phyloP scores from a whole-genome alignment of 2,329 filamentous ascomycete species.

The Penicillium sp. region DNA sequence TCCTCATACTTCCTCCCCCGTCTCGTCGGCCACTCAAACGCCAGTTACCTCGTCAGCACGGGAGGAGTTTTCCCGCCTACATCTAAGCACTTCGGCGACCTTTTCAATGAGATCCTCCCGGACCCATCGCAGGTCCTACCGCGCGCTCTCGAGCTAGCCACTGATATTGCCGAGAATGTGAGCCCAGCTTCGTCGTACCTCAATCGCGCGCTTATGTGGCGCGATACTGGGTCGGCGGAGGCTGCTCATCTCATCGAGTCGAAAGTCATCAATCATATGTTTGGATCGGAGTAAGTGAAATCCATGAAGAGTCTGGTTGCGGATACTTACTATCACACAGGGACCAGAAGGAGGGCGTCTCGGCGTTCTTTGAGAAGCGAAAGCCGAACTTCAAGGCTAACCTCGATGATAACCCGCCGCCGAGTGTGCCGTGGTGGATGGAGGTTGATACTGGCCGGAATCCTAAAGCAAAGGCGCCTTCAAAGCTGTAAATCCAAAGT shows the following conservation, averaged over 20 bases:
- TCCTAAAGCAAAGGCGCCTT: constrained; percentile 21
- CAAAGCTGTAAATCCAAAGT: constrained; percentile 25
- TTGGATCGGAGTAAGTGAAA: constrained; percentile 32
- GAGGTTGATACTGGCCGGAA: constrained; percentile 48
- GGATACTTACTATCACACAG: constrained; percentile 33
- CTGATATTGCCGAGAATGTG: constrained; percentile 66
- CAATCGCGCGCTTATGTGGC: constrained; percentile 71
- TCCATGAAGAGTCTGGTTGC: neutral
- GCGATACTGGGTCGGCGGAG: constrained; percentile 57
- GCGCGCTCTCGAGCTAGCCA: constrained; percentile 65
- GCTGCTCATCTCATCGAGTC: constrained; percentile 68
- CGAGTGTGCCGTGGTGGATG: constrained; percentile 68
- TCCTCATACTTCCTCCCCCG: constrained; percentile 71
- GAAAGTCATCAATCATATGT: constrained; percentile 41
- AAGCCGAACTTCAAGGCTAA: constrained; percentile 61
- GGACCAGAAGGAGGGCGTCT: constrained; percentile 67
- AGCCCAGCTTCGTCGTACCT: constrained; percentile 63
- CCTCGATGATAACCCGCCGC: constrained; percentile 60
- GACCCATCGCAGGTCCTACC: constrained; percentile 61
- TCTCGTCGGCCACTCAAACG: constrained; percentile 56
- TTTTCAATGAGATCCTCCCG: constrained; percentile 67
- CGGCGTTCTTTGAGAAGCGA: constrained; percentile 69
- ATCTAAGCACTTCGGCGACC: constrained; percentile 51
- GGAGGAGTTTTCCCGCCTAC: constrained; percentile 57
- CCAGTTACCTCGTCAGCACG: constrained; percentile 55